A percentile compares a stretch with the other conserved stretches of the same genome.
Evolutionary conservation across 2,329 filamentous ascomycete genomes (phyloP).

Genomic region (Neospermospora avenae): DNA sequence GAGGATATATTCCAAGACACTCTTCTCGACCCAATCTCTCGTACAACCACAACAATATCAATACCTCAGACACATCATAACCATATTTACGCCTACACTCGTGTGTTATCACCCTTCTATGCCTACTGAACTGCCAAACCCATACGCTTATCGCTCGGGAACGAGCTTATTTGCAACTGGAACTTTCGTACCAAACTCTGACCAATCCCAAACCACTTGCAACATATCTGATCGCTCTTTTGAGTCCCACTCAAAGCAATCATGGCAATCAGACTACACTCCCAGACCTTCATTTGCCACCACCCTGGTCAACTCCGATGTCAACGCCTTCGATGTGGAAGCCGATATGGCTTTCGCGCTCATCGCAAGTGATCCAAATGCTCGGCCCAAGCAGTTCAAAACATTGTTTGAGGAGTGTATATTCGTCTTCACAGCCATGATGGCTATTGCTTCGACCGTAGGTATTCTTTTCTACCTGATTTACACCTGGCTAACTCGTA

Average conservation of each 20-base stretch:
- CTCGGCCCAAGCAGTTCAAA: conserved; percentile 24
- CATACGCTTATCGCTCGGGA: not conserved
- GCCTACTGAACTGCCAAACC: not conserved
- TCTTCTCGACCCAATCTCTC: not conserved
- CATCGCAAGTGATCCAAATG: conserved; percentile 22
- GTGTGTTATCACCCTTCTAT: not conserved
- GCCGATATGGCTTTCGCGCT: conserved; percentile 29
- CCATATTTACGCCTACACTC: not conserved
- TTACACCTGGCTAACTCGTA: not conserved
- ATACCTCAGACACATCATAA: no score
- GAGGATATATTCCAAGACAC: not conserved
- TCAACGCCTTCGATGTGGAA: conserved; percentile 21
- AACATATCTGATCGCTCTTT: not conserved
- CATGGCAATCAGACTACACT: not conserved
- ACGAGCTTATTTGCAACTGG: not conserved
- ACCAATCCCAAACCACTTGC: not conserved
- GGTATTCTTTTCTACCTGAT: not conserved
- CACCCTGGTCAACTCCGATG: conserved; percentile 4
- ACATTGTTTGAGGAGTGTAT: conserved; percentile 27
- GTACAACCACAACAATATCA: not conserved
- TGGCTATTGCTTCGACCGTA: conserved; percentile 58
- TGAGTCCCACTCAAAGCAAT: not conserved
- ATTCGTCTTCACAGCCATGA: conserved; percentile 47
- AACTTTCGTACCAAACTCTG: not conserved
- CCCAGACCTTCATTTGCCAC: not conserved